Base-by-base conservation (phyloP, 1,284 basidiomycete genomes). In the Cryptococcus sp. region DNA sequence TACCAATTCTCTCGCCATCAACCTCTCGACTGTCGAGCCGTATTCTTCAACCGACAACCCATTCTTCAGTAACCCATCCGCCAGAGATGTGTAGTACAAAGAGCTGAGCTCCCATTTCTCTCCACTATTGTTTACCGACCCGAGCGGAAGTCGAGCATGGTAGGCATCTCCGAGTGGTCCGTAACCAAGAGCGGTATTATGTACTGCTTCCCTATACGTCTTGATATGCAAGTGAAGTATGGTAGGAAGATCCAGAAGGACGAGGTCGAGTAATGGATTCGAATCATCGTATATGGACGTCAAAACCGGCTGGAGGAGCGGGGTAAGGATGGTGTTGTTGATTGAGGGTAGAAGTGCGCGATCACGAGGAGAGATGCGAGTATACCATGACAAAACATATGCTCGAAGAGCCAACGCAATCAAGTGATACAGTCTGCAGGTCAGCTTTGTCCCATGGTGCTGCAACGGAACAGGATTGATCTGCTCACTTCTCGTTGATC, bases 1-100 rank as follows among this genome's bases (percentile, higher is more conserved):
- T 9, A 79, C 13, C 14, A 78, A 64, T 51, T 79, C 77, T 25
- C 75, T 58, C 2, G 73, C 60, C 46, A 78, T 71, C 4, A 66
- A 47, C 2, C 72, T 63, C 47, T 78, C 73, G 4, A 71, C 63
- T 10, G 66, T 60, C 0, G 75, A 61, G 9, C 52, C 55, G 50
- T 67, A 74, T 48, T 77, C 75, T 14, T 61, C 45, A 0, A 57
- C 49, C 2, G 76, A 73, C 1, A 77, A 60, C 24, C 70, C 48
- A 11, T 56, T 49, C n/a, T 59, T 53, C 13, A 78, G 62, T 7
- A 78, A 46, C 9, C 69, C 57, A 41, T 75, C 71, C 19, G 72
- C 63, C 2, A 78, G 60, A 0, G 69, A 59, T 2, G 72, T 61
- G 14, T 76, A 62, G 60, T 78, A 79, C 11, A 64, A 53, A 14